phyloP scores from a whole-genome alignment of 2,329 filamentous ascomycete genomes.

The Pezicula neosporulosa region DNA sequence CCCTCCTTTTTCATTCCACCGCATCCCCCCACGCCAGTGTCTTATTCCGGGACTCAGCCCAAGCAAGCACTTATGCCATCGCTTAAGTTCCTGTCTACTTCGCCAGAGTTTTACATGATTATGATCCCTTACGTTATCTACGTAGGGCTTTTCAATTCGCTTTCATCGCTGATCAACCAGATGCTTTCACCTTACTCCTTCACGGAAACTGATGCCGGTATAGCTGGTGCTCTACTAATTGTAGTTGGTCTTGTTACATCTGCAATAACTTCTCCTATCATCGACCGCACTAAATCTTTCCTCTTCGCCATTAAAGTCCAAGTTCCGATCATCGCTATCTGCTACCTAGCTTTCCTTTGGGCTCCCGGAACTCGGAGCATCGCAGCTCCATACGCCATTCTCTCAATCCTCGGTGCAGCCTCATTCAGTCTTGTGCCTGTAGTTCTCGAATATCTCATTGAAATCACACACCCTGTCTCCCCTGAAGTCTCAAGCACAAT shows the following conservation, averaged over 20 bases:
- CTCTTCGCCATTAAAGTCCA: slow-evolving; percentile 68
- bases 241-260: slow-evolving; percentile 77
- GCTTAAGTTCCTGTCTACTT: slow-evolving; percentile 49
- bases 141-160: slow-evolving; percentile 90
- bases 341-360: slow-evolving; percentile 78
- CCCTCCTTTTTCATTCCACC: slow-evolving; percentile 81
- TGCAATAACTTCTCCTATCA: slow-evolving; percentile 74
- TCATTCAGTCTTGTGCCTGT: slow-evolving; percentile 80
- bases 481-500: slow-evolving; percentile 83
- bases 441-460: slow-evolving; percentile 80
- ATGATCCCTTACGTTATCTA: slow-evolving; percentile 79
- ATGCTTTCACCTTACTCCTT: slow-evolving; percentile 85
- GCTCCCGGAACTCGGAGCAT: slow-evolving; percentile 59
- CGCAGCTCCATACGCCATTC: slow-evolving; percentile 70
- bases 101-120: slow-evolving; percentile 75
- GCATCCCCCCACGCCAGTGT: slow-evolving; percentile 72
- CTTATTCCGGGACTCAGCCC: slow-evolving; percentile 54
- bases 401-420: slow-evolving; percentile 73
- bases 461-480: slow-evolving; percentile 81
- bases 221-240: slow-evolving; percentile 86
- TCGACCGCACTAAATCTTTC: slow-evolving; percentile 82
- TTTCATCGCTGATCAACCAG: slow-evolving; percentile 85
- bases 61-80: slow-evolving; percentile 52
- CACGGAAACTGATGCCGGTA: slow-evolving; percentile 78
- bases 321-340: slow-evolving; percentile 69